Evolutionary conservation across 2,329 filamentous ascomycete genomes (phyloP).

Genomic region (Mycosphaerella sp.): DNA sequence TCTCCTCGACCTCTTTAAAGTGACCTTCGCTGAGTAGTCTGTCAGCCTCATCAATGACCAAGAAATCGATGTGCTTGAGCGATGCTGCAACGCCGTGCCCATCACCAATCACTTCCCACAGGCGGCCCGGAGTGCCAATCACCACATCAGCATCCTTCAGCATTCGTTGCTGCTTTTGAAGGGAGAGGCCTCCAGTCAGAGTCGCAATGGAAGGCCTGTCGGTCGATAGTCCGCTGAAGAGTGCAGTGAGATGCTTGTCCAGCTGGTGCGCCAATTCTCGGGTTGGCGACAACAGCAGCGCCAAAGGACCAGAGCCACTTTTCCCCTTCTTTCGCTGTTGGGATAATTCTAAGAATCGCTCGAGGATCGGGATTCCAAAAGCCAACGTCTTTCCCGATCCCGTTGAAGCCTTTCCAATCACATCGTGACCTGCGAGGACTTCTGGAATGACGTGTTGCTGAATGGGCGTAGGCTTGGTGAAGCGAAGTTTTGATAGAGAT

Average conservation of each 20-base stretch:
- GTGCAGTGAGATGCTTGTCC: conserved; percentile 67
- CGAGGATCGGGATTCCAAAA: conserved; percentile 88
- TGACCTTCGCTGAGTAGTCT: conserved; percentile 84
- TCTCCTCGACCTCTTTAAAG: conserved; percentile 89
- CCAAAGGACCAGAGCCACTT: conserved; percentile 49
- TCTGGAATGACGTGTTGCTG: conserved; percentile 74
- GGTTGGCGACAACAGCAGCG: conserved; percentile 83
- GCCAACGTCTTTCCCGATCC: conserved; percentile 96
- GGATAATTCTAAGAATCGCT: conserved; percentile 60
- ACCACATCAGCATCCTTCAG: conserved; percentile 81
- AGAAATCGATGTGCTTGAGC: conserved; percentile 68
- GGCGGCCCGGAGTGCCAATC: conserved; percentile 72
- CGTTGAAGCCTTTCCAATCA: conserved; percentile 92
- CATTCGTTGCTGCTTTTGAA: conserved; percentile 90
- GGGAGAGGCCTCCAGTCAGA: conserved; percentile 82
- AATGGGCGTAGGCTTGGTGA: conserved; percentile 73
- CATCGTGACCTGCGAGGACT: conserved; percentile 75
- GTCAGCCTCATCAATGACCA: conserved; percentile 93
- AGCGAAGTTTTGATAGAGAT: conserved; percentile 71
- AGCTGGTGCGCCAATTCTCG: conserved; percentile 92
- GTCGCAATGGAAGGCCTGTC: conserved; percentile 60
- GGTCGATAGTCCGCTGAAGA: conserved; percentile 63
- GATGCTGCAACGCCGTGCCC: conserved; percentile 62
- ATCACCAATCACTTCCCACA: conserved; percentile 88
- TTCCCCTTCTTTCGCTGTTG: conserved; percentile 25